These are phyloP conservation scores for Aspergillus biplanus DNA, from an alignment of 495 filamentous ascomycete species.

Conservation along the genomic window DNA sequence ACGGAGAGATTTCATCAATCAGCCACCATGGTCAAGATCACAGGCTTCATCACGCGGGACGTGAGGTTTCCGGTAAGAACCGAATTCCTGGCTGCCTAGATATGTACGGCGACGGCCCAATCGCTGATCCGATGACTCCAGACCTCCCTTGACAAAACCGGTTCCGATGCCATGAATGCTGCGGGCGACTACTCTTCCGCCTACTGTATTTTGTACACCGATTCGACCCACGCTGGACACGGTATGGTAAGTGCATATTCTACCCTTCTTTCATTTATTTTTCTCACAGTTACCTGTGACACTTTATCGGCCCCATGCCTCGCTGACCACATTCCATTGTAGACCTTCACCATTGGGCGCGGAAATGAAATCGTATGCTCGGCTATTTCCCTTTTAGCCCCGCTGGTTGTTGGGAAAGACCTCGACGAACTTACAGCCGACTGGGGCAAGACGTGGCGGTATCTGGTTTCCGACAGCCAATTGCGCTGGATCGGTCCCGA, in stretches of 20 bases:
- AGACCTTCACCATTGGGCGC: conserved; percentile 96
- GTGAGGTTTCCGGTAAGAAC: conserved; percentile 79
- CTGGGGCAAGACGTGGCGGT: conserved; percentile 89
- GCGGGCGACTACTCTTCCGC: conserved; percentile 91
- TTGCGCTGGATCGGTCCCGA: conserved; percentile 95
- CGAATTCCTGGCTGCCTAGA: neutral
- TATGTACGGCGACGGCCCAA: neutral
- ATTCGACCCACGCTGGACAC: conserved; percentile 73
- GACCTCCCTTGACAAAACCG: conserved; percentile 93
- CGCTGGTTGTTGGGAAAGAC: conserved; percentile 71
- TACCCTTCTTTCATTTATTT: neutral
- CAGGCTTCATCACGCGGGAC: conserved; percentile 76
- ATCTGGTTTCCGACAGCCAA: conserved; percentile 87
- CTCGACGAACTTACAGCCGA: conserved; percentile 75
- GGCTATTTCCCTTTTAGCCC: conserved; percentile 76
- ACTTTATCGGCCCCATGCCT: neutral
- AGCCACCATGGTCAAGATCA: conserved; percentile 73
- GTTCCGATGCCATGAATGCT: conserved; percentile 96
- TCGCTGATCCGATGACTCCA: conserved; percentile 27
- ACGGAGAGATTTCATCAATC: neutral
- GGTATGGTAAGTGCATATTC: conserved; percentile 69
- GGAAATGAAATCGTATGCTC: conserved; percentile 93
- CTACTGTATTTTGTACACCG: conserved; percentile 89
- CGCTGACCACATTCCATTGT: conserved; percentile 7
- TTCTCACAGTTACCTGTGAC: neutral